phyloP scores from a whole-genome alignment of 2,329 filamentous ascomycete genomes.

The Ophiosphaerella korrae region DNA sequence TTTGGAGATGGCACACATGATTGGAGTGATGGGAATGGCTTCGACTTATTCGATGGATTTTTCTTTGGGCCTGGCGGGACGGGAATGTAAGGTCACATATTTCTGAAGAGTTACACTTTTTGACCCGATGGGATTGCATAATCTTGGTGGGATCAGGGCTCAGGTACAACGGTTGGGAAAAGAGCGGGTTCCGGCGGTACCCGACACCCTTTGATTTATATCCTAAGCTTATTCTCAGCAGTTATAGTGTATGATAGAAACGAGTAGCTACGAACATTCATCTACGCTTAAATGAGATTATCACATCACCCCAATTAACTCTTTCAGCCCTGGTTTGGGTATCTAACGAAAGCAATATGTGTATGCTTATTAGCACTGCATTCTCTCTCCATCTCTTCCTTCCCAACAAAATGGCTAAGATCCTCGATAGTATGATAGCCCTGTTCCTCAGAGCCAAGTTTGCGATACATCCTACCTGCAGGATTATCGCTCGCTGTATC shows the following conservation, averaged over 20 bases:
- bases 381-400: neutral
- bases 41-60: conserved; percentile 69
- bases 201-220: conserved; percentile 1
- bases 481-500: conserved; percentile 33
- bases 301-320: no score
- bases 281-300: no score
- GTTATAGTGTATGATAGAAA: neutral
- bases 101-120: neutral
- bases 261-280: no score
- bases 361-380: neutral
- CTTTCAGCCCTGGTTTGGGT: neutral
- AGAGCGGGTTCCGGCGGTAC: conserved; percentile 3
- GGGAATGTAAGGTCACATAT: conserved; percentile 13
- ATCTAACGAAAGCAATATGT: conserved; percentile 5
- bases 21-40: conserved; percentile 52
- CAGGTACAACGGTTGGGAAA: neutral
- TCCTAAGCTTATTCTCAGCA: neutral
- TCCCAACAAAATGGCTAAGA: conserved; percentile 13
- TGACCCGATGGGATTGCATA: conserved; percentile 5
- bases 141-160: neutral
- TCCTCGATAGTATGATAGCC: conserved; percentile 20
- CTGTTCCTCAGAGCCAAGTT: conserved; percentile 31
- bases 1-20: conserved; percentile 61
- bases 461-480: conserved; percentile 30
- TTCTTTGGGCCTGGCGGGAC: conserved; percentile 34